These are phyloP conservation scores for Yarrowia sp. DNA, from an alignment of 805 yeast species.

Conservation along the genomic window DNA sequence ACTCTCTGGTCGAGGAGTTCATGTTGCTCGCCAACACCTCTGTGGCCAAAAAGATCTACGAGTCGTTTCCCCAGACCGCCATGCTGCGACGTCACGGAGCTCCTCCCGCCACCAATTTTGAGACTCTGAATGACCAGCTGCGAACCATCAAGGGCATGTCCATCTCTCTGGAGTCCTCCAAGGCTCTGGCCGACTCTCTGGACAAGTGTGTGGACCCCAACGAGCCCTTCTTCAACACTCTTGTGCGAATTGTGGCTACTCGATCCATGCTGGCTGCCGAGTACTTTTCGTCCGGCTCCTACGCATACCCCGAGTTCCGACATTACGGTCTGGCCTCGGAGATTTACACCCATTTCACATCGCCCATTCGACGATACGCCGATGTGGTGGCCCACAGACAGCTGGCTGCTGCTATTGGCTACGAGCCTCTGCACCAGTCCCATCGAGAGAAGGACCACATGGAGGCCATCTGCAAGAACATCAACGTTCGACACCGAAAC, in stretches of 20 bases:
- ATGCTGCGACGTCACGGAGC: slow-evolving; percentile 97
- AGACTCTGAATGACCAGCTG: slow-evolving; percentile 84
- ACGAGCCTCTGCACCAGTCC: slow-evolving; percentile 78
- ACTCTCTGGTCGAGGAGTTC: slow-evolving; percentile 96
- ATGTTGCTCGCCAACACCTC: slow-evolving; percentile 97
- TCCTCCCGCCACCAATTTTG: slow-evolving; percentile 96
- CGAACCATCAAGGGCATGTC: slow-evolving; percentile 77
- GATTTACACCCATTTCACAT: slow-evolving; percentile 97
- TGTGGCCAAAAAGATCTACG: slow-evolving; percentile 91
- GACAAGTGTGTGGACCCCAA: slow-evolving; percentile 83
- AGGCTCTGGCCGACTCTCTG: slow-evolving; percentile 89
- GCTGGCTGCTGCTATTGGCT: slow-evolving; percentile 96
- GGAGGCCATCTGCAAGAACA: slow-evolving; percentile 86
- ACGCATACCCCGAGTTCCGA: slow-evolving; percentile 86
- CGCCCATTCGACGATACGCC: slow-evolving; percentile 97
- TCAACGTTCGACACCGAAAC: slow-evolving; percentile 92
- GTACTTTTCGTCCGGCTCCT: slow-evolving; percentile 90
- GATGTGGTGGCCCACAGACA: slow-evolving; percentile 98
- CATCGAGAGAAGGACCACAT: slow-evolving; percentile 90
- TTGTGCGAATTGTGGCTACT: slow-evolving; percentile 95
- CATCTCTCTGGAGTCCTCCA: slow-evolving; percentile 82
- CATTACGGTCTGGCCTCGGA: slow-evolving; percentile 98
- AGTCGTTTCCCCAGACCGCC: slow-evolving; percentile 96
- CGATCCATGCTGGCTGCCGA: slow-evolving; percentile 99
- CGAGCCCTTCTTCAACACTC: slow-evolving; percentile 91